Conservation (phyloP, 2,329 filamentous ascomycete species). For the Rhinocladiella similis region DNA sequence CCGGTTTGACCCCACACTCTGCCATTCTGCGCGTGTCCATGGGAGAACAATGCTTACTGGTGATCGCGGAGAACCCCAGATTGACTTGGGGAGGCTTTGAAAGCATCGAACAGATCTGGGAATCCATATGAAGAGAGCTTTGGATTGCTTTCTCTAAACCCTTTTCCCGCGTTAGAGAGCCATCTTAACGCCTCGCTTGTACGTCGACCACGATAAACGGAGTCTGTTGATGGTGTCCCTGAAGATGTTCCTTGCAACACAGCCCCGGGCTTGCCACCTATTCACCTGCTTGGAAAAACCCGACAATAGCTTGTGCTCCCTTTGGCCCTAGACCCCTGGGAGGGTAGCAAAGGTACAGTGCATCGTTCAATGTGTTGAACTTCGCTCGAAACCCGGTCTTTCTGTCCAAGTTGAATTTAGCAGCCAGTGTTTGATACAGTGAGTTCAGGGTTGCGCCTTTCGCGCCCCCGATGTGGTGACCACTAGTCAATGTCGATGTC, state of each 20-base stretch:
- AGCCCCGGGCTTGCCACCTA: background rate
- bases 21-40: background rate
- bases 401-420: constrained; percentile 69
- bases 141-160: too few species aligned
- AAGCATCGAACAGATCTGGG: too few species aligned
- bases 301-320: constrained; percentile 72
- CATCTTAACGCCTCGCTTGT: background rate
- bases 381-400: constrained; percentile 82
- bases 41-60: too few species aligned
- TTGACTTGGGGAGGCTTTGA: too few species aligned
- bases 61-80: too few species aligned
- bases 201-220: background rate
- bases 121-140: too few species aligned
- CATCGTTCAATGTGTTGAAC: constrained; percentile 73
- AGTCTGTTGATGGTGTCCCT: background rate
- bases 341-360: constrained; percentile 79
- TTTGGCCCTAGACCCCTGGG: constrained; percentile 72
- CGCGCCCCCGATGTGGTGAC: constrained; percentile 71
- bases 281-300: constrained; percentile 66
- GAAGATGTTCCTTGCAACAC: background rate
- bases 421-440: constrained; percentile 71
- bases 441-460: constrained; percentile 71
- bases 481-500: constrained; percentile 65
- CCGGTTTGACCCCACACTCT: background rate
- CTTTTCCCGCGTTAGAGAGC: too few species aligned